Percentiles rank a stretch among this genome's conserved stretches.
Evolutionary conservation across 164 flowering plant species (phyloP).

Genomic region (Chimonanthus praecox): DNA sequence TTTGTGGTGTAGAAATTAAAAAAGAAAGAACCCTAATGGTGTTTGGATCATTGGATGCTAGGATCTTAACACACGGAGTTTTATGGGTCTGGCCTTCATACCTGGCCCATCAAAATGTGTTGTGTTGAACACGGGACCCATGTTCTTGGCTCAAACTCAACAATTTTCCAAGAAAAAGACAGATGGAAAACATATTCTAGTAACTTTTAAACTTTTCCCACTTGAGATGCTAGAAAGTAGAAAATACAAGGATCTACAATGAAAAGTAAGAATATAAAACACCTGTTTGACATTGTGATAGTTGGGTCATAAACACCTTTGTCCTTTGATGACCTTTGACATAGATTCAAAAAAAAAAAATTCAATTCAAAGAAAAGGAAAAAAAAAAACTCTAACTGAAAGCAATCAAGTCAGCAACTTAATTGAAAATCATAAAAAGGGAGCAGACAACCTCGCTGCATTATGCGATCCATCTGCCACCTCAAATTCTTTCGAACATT

Average conservation of each 20-base stretch:
- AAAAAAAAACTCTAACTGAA: not conserved
- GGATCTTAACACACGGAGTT: not conserved
- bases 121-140: not conserved
- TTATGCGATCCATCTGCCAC: not conserved
- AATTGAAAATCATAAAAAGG: not conserved
- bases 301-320: not conserved
- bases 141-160: not conserved
- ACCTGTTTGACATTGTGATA: not conserved
- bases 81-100: not conserved
- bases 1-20: no score
- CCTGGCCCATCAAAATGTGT: not conserved
- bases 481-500: not conserved
- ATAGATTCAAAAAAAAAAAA: no score
- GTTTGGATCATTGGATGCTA: not conserved
- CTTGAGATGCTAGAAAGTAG: not conserved
- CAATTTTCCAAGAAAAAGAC: not conserved
- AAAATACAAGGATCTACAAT: not conserved
- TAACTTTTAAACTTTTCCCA: not conserved
- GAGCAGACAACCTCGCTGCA: not conserved
- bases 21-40: not conserved
- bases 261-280: not conserved
- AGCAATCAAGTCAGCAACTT: not conserved
- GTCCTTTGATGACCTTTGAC: not conserved
- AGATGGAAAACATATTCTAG: not conserved
- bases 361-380: not conserved